Evolutionary conservation across 768 basidiomycete species (phyloP), one percentile per base, ranked within the genome.

Genomic region (Boletus patriciae): DNA sequence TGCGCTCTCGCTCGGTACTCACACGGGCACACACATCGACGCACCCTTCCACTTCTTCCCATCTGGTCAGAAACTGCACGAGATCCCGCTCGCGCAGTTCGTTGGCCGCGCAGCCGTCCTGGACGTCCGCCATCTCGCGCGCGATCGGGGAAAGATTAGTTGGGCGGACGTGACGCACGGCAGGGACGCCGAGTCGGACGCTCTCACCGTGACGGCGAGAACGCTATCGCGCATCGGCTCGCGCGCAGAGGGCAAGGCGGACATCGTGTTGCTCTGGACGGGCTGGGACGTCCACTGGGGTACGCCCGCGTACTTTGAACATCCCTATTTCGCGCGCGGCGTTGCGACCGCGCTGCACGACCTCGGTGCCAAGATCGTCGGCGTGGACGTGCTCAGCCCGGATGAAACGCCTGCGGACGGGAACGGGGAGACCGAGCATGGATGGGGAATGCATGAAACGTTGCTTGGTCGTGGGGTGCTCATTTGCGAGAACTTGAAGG

Each of bases 1-100:
- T 6, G 52, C 74, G 0, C 70, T 92, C 47, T 73, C 79, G 27
- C 63, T 90, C 21, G 80, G 85, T 5, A 83, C 88, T 1, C 90
- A 91, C 65, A 85, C 85, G 2, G 90, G 89, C 45, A 91, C 90
- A 3, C 90, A 92, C 72, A 77, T 91, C 69, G 90, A 92, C 62
- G 86, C 88, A 1, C 90, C 90, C 0, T 83, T 79, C 48, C 90
- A 92, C 64, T 90, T 89, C 73, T 71, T 86, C 70, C 70, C 72
- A 5, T 74, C 79, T 29, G 87, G 85, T 6, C 71, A 72, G 43
- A 81, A 81, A 10, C 76, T 90, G 45, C 82, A 85, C 60, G 75
- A 84, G 49, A 75, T 90, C 46, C 78, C 81, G 11, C 76, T 88
- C 9, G 63, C 73, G 0, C 72, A 76, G 18, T 78, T 88, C 53